Evolutionary conservation across 768 basidiomycete genomes (phyloP), one percentile per base, ranked within the genome.

Genomic region (Boletus tomentosulus): DNA sequence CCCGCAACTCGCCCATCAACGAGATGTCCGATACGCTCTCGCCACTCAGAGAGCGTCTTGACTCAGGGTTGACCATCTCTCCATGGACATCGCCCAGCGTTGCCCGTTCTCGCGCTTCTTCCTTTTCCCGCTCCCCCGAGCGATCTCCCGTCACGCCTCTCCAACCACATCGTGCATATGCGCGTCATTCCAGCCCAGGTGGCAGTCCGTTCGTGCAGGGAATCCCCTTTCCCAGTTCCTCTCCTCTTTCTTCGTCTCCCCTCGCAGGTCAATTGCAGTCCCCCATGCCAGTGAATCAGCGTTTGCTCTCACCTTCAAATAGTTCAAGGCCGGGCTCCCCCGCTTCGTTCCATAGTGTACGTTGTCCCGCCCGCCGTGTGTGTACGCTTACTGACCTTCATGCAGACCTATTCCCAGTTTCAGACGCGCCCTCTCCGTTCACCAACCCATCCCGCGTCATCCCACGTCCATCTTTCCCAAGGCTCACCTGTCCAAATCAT

Each of bases 1-100:
- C 53, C 8, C 38, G 46, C 25, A 46, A 57, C 49, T 60, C 57
- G 10, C 56, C 58, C 11, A 25, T 46, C 2, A 31, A 31, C 6
- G 64, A 63, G 37, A 53, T 52, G 38, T 51, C 52, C 9, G 61
- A 61, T 19, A 55, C 56, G 15, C 54, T 60, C 28, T 61, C 62
- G 13, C 54, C 63, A 8, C 50, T 63, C 9, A 62, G 55, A 47
- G 63, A 65, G 10, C 53, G 50, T 9, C 44, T 51, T 7, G 55
- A 59, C 28, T 48, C 46, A 0, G 54, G 38, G 12, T 39, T 53
- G 22, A 16, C 24, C 13, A 27, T 19, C 8, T 48, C 57, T 28
- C 63, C 54, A 2, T 37, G 48, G 10, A n/a, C 43, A 13, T 43
- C 49, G 1, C 38, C 58, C 19, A 22, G 27, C 22, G 25, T 46